A percentile compares a stretch with the other conserved stretches of the same genome.
phyloP scores from a whole-genome alignment of 1,284 basidiomycete genomes.

The Moesziomyces sp. region DNA sequence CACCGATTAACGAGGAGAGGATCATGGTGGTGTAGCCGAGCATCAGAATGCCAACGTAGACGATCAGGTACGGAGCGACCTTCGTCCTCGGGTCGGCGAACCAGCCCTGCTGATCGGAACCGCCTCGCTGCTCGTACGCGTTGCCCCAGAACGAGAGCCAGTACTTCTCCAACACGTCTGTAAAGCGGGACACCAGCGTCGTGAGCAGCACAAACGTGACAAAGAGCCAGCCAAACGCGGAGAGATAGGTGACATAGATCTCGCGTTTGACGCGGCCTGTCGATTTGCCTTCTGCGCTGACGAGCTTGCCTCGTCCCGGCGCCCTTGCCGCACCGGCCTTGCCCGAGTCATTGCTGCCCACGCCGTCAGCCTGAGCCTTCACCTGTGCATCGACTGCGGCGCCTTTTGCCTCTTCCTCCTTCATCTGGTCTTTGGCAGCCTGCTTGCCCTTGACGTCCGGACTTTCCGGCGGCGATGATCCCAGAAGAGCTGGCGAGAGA shows the following conservation, averaged over 20 bases:
- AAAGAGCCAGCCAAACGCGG: slow-evolving; percentile 64
- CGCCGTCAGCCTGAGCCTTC: slow-evolving; percentile 15
- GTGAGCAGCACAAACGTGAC: slow-evolving; percentile 18
- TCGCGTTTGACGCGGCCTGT: slow-evolving; percentile 80
- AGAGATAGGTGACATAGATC: slow-evolving; percentile 81
- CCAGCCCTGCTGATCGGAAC: background rate
- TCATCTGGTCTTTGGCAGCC: slow-evolving; percentile 22
- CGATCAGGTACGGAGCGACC: slow-evolving; percentile 19
- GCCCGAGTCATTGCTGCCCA: background rate
- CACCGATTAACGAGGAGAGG: slow-evolving; percentile 3
- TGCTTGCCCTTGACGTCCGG: slow-evolving; percentile 57
- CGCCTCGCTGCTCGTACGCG: slow-evolving; percentile 9
- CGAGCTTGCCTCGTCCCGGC: slow-evolving; percentile 70
- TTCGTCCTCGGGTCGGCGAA: slow-evolving; percentile 20
- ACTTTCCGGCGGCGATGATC: slow-evolving; percentile 37
- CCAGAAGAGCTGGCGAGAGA: slow-evolving; percentile 35
- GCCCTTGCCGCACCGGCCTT: slow-evolving; percentile 6
- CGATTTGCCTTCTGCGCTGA: slow-evolving; percentile 78
- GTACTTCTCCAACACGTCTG: slow-evolving; percentile 32
- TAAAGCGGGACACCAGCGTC: slow-evolving; percentile 18
- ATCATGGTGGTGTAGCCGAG: slow-evolving; percentile 2
- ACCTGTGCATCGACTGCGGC: slow-evolving; percentile 26
- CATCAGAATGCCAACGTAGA: slow-evolving; percentile 13
- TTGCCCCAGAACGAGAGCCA: slow-evolving; percentile 45
- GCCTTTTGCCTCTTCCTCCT: slow-evolving; percentile 35